phyloP scores from a whole-genome alignment of 2,329 filamentous ascomycete genomes.

The Akanthomyces muscarius region DNA sequence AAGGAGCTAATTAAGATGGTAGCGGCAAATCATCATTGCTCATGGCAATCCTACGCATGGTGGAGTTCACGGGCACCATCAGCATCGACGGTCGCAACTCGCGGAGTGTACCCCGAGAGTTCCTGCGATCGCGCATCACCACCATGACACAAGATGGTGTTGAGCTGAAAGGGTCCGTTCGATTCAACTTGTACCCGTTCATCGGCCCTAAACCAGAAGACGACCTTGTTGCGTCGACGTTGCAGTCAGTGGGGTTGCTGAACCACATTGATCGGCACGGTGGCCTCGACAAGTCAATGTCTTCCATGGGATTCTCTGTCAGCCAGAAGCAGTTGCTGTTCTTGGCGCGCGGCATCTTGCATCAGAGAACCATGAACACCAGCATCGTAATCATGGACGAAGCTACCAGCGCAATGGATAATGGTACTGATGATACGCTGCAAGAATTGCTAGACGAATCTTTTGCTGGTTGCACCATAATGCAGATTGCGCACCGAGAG shows the following conservation, averaged over 20 bases:
- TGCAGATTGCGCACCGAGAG: conserved; percentile 1
- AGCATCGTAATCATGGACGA: conserved; percentile 10
- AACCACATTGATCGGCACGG: not conserved
- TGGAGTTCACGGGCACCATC: conserved; percentile 27
- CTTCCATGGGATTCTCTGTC: not conserved
- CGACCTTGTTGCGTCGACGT: not conserved
- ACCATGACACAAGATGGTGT: conserved; percentile 45
- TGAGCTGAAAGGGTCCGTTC: conserved; percentile 39
- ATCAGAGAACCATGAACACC: not conserved
- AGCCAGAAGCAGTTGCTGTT: conserved; percentile 9
- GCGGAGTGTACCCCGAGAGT: conserved; percentile 34
- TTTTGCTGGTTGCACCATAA: not conserved
- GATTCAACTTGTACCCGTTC: conserved; percentile 34
- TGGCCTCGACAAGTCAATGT: not conserved
- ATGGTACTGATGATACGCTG: not conserved
- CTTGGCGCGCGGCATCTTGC: conserved; percentile 2
- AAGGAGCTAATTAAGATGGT: no score
- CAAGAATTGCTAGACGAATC: not conserved
- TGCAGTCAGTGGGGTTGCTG: not conserved
- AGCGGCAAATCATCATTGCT: conserved; percentile 9
- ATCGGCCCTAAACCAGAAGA: not conserved
- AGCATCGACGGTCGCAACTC: conserved; percentile 40
- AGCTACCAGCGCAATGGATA: conserved; percentile 8
- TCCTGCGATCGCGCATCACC: conserved; percentile 38
- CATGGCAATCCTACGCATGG: not conserved